Evolutionary conservation across 495 filamentous ascomycete species (phyloP).

Genomic region (Aspergillus sclerotioniger): DNA sequence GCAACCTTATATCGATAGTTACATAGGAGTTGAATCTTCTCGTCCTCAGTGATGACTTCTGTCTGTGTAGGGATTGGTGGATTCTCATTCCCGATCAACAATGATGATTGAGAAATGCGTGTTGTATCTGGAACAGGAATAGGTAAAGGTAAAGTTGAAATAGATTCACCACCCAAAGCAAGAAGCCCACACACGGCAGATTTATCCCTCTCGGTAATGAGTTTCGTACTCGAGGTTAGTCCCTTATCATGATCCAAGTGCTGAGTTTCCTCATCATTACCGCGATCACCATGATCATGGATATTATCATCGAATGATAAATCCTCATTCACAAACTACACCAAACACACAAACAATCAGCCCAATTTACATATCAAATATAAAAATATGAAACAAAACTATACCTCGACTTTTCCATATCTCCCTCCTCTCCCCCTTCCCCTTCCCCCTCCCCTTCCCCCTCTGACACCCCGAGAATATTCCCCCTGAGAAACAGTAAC

Average conservation of each 20-base stretch:
- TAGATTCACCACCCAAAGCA: too few relatives aligned
- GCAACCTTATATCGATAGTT: conserved; percentile 38
- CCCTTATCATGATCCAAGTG: not conserved
- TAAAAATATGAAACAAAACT: not conserved
- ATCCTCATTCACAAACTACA: too few relatives aligned
- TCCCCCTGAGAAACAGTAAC: conserved; percentile 26
- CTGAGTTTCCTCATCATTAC: not conserved
- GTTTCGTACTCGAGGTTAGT: too few relatives aligned
- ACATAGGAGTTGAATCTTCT: conserved; percentile 29
- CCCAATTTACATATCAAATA: too few relatives aligned
- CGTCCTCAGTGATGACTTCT: conserved; percentile 15
- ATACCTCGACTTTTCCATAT: not conserved
- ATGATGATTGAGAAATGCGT: not conserved
- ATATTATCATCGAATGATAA: too few relatives aligned
- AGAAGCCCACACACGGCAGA: conserved; percentile 33
- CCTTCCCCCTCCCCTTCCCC: too few relatives aligned
- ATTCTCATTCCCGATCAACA: not conserved
- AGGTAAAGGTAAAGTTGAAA: too few relatives aligned
- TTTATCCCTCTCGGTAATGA: too few relatives aligned
- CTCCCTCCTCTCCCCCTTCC: not conserved
- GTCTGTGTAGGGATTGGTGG: too few relatives aligned
- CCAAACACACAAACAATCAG: too few relatives aligned
- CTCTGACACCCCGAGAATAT: not conserved
- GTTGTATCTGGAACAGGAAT: conserved; percentile 4
- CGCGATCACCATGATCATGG: not conserved